Conservation (phyloP, 2,329 filamentous ascomycete species). For the Aphanoascus verrucosus region DNA sequence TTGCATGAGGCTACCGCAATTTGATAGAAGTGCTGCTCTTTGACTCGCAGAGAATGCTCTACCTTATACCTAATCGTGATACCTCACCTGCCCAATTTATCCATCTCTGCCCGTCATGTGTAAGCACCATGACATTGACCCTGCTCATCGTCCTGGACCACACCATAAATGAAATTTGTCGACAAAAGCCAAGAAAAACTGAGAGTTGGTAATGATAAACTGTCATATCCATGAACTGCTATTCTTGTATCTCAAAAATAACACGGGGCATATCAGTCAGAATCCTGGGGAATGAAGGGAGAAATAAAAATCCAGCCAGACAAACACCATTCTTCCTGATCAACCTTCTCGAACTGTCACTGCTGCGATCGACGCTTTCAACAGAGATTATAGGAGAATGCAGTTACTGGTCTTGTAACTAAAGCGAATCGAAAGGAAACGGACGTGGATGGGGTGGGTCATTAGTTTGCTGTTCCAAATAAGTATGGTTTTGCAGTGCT, state of each 20-base stretch:
- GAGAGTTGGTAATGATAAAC: not conserved
- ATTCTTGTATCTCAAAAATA: conserved; percentile 7
- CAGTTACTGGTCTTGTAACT: not conserved
- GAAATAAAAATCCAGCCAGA: conserved; percentile 2
- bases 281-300: not conserved
- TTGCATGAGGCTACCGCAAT: too few relatives aligned
- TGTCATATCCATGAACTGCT: conserved; percentile 8
- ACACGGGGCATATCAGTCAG: not conserved
- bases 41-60: too few relatives aligned
- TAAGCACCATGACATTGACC: too few relatives aligned
- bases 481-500: not conserved
- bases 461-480: not conserved
- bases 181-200: not conserved
- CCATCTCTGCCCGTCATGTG: too few relatives aligned
- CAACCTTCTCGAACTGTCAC: not conserved
- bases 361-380: not conserved
- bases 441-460: not conserved
- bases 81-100: too few relatives aligned
- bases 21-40: too few relatives aligned
- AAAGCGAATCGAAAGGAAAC: not conserved
- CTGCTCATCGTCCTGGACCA: too few relatives aligned
- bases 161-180: too few relatives aligned
- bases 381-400: not conserved
- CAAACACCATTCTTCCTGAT: not conserved
- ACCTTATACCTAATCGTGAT: too few relatives aligned